A percentile compares a stretch with the other conserved stretches of the same genome.
These are phyloP conservation scores for Pythium aphanidermatum DNA, from an alignment of 352 stramenopile genomes.

Conservation along the genomic window DNA sequence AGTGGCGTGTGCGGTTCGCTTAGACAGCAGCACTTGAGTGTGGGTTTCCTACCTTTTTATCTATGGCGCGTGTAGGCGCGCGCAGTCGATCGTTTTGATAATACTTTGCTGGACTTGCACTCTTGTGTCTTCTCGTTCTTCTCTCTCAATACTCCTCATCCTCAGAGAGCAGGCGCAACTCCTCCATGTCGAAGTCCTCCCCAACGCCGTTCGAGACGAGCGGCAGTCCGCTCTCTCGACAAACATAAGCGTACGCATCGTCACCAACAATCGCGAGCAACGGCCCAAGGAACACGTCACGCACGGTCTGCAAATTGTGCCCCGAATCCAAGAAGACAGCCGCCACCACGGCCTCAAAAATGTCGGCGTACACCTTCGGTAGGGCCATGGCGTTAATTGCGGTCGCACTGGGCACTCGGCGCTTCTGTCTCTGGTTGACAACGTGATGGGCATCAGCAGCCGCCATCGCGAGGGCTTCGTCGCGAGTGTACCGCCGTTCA, in stretches of 20 bases:
- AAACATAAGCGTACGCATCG: slow-evolving; percentile 71
- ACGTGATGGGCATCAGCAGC: not conserved
- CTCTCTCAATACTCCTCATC: slow-evolving; percentile 14
- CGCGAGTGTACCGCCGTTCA: slow-evolving; percentile 40
- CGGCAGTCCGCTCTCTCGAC: slow-evolving; percentile 57
- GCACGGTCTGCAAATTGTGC: slow-evolving; percentile 57
- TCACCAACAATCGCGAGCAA: slow-evolving; percentile 62
- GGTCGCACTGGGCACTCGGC: not conserved
- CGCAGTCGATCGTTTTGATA: no score
- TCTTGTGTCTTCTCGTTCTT: slow-evolving; percentile 13
- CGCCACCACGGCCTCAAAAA: slow-evolving; percentile 84
- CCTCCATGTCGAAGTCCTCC: slow-evolving; percentile 14
- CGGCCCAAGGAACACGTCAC: slow-evolving; percentile 79
- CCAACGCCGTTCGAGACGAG: slow-evolving; percentile 17
- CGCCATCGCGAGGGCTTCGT: not conserved
- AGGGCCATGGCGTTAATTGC: slow-evolving; percentile 36
- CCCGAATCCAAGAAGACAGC: slow-evolving; percentile 83
- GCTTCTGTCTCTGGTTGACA: no score
- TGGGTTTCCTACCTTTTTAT: slow-evolving; percentile 7
- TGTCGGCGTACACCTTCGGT: slow-evolving; percentile 84
- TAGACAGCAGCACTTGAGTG: no score
- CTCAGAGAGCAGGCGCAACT: slow-evolving; percentile 2
- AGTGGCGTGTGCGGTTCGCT: no score
- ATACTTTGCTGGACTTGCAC: no score
- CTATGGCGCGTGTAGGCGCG: slow-evolving; percentile 16